These are phyloP conservation scores for Aspergillus bertholletiae DNA, from an alignment of 495 filamentous ascomycete species.

Conservation along the genomic window DNA sequence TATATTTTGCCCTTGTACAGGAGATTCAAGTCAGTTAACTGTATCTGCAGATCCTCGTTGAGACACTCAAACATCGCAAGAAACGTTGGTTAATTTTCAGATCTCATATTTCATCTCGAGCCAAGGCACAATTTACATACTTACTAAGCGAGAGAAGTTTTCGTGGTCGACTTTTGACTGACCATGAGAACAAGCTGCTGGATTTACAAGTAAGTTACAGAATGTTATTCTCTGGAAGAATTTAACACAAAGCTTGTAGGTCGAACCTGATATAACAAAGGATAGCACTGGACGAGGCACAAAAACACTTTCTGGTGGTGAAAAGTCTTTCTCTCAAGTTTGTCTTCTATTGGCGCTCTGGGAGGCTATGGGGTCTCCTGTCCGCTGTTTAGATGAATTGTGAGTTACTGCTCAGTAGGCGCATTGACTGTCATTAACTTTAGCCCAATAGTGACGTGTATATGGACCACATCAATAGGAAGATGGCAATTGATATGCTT, in stretches of 20 bases:
- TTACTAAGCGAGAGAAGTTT: constrained; percentile 86
- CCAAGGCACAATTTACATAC: constrained; percentile 81
- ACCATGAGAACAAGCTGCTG: constrained; percentile 68
- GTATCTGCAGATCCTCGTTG: constrained; percentile 49
- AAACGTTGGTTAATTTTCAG: constrained; percentile 79
- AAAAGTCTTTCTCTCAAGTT: constrained; percentile 96
- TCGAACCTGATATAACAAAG: constrained; percentile 75
- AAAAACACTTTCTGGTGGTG: constrained; percentile 89
- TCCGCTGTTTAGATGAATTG: constrained; percentile 96
- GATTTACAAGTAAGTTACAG: constrained; percentile 61
- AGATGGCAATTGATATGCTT: constrained; percentile 92
- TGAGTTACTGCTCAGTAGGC: constrained; percentile 31
- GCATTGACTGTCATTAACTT: constrained; percentile 16
- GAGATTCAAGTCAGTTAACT: neutral
- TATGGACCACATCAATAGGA: constrained; percentile 96
- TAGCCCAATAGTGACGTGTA: constrained; percentile 73
- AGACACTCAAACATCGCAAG: constrained; percentile 64
- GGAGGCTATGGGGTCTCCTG: constrained; percentile 96
- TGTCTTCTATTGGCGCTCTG: constrained; percentile 89
- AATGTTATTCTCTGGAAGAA: neutral
- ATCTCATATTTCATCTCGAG: constrained; percentile 74
- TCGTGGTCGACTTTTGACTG: constrained; percentile 72
- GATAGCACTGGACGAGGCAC: constrained; percentile 70
- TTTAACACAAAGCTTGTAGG: constrained; percentile 31
- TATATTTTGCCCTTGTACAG: neutral